phyloP scores from a whole-genome alignment of 371 early-diverging fungal genomes.

The Blastocladiella emersonii region DNA sequence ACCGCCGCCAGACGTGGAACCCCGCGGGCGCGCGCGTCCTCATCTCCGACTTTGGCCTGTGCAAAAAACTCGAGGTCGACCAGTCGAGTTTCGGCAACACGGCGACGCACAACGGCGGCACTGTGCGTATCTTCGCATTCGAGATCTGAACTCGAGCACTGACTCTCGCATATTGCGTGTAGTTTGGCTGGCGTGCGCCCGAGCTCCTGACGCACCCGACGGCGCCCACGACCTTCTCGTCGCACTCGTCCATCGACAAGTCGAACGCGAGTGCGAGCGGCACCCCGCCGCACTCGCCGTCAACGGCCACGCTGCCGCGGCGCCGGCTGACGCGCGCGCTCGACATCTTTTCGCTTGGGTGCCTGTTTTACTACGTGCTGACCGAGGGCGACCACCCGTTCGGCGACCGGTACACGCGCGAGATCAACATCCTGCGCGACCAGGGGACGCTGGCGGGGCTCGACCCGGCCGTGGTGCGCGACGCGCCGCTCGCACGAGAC shows the following conservation, averaged over 20 bases:
- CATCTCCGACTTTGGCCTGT: conserved; percentile 96
- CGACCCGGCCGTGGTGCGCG: conserved; percentile 42
- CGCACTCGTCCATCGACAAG: conserved; percentile 6
- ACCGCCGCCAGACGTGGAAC: conserved; percentile 16
- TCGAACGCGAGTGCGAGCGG: background rate
- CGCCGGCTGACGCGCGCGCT: conserved; percentile 68
- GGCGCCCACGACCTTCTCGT: conserved; percentile 4
- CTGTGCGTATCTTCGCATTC: conserved; percentile 24
- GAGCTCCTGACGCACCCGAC: conserved; percentile 34
- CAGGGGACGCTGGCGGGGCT: conserved; percentile 50
- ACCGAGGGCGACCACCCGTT: conserved; percentile 88
- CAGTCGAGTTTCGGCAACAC: conserved; percentile 91
- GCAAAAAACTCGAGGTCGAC: conserved; percentile 82
- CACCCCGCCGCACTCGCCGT: background rate
- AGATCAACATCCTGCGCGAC: conserved; percentile 68
- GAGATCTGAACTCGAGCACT: too few species aligned
- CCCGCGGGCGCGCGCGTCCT: conserved; percentile 48
- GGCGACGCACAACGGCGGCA: conserved; percentile 37
- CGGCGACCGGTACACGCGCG: conserved; percentile 74
- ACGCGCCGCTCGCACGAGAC: conserved; percentile 73
- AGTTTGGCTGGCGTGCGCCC: conserved; percentile 92
- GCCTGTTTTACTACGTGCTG: conserved; percentile 83
- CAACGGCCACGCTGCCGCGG: background rate
- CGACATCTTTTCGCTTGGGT: conserved; percentile 91
- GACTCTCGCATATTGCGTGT: background rate